Conservation (phyloP, 2,329 filamentous ascomycete genomes). For the Pleurostoma richardsiae region DNA sequence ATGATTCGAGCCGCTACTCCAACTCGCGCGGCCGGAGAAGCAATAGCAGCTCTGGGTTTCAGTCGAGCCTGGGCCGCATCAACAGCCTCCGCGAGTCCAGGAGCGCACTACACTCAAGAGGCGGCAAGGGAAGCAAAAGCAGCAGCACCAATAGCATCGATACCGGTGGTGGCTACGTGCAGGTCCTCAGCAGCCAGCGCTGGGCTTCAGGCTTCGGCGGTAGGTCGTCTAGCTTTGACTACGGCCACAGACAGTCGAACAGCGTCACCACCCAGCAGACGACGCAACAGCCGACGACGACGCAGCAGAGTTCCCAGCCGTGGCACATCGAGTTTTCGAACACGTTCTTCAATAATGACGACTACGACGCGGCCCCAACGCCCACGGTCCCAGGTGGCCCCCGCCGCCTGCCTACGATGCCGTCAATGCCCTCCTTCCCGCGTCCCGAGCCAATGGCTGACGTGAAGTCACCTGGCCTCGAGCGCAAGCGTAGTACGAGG, state of each 20-base stretch:
- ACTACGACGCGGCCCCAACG: constrained; percentile 78
- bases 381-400: constrained; percentile 80
- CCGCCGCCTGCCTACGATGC: constrained; percentile 37
- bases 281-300: constrained; percentile 13
- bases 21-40: constrained; percentile 62
- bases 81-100: constrained; percentile 53
- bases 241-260: constrained; percentile 41
- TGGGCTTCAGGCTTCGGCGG: constrained; percentile 46
- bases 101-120: constrained; percentile 44
- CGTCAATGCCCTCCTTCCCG: constrained; percentile 28
- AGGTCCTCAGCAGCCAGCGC: constrained; percentile 53
- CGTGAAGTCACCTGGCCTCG: constrained; percentile 31
- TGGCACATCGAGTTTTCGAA: constrained; percentile 47
- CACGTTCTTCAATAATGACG: constrained; percentile 43
- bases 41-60: constrained; percentile 74
- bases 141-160: constrained; percentile 65
- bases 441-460: constrained; percentile 27
- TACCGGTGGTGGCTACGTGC: constrained; percentile 45
- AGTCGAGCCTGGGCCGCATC: constrained; percentile 52
- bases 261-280: constrained; percentile 17
- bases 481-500: constrained; percentile 53
- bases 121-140: constrained; percentile 67
- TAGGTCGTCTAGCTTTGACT: constrained; percentile 72
- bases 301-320: constrained; percentile 15
- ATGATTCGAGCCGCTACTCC: constrained; percentile 50